Conservation (phyloP, 768 basidiomycete genomes). For the Termitomyces sp. region DNA sequence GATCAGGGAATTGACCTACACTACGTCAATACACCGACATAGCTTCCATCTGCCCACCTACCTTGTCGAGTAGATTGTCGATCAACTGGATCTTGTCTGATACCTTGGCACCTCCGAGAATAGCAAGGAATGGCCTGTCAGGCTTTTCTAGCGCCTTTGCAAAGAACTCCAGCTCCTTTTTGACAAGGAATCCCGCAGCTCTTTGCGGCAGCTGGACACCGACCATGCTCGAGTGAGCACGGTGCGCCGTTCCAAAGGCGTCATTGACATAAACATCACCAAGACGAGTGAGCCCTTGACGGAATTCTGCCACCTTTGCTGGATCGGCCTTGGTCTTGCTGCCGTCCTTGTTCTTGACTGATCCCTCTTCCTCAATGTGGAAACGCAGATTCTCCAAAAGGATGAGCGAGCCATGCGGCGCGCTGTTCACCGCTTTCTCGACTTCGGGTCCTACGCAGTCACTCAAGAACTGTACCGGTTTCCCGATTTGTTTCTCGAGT, state of each 20-base stretch:
- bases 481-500: constrained; percentile 67
- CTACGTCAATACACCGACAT: background rate
- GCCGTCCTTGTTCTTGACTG: constrained; percentile 88
- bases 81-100: constrained; percentile 99
- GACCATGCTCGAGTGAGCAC: constrained; percentile 98
- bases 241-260: constrained; percentile 97
- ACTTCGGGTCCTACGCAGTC: constrained; percentile 87
- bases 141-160: constrained; percentile 95
- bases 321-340: constrained; percentile 93
- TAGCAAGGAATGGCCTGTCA: constrained; percentile 94
- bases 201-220: constrained; percentile 89
- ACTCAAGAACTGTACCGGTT: constrained; percentile 71
- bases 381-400: constrained; percentile 97
- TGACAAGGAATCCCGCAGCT: constrained; percentile 94
- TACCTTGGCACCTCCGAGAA: constrained; percentile 97
- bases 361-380: constrained; percentile 98
- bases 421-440: constrained; percentile 69
- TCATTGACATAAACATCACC: constrained; percentile 99
- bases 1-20: constrained; percentile 88
- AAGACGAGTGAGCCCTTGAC: constrained; percentile 81
- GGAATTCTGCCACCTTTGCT: constrained; percentile 74
- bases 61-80: constrained; percentile 99
- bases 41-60: constrained; percentile 18
- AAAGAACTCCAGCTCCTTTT: constrained; percentile 98
- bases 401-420: constrained; percentile 65